Conservation (phyloP, 768 basidiomycete genomes). For the Lentinula edodes region DNA sequence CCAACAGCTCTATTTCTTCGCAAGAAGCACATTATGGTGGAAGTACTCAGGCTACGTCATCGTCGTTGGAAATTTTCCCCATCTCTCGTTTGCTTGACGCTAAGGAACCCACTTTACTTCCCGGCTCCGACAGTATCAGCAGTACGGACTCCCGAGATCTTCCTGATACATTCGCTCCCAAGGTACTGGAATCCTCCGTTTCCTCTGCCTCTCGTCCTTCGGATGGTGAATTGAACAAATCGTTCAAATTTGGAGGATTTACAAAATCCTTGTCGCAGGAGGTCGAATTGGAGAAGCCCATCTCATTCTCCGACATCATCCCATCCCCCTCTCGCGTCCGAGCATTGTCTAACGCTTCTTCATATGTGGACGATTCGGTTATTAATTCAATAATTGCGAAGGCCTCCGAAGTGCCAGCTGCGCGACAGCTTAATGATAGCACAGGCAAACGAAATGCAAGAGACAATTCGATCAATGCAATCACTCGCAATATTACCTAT, state of each 20-base stretch:
- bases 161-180: slow-evolving; percentile 8
- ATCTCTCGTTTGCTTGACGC: slow-evolving; percentile 15
- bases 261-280: slow-evolving; percentile 16
- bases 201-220: slow-evolving; percentile 43
- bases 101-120: slow-evolving; percentile 33
- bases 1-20: background rate
- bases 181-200: slow-evolving; percentile 15
- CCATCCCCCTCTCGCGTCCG: slow-evolving; percentile 53
- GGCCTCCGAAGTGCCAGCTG: slow-evolving; percentile 29
- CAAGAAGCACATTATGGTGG: background rate
- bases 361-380: slow-evolving; percentile 39
- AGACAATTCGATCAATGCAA: slow-evolving; percentile 13
- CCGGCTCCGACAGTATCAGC: slow-evolving; percentile 31
- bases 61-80: background rate
- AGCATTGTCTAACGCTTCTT: slow-evolving; percentile 40
- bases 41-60: slow-evolving; percentile 15
- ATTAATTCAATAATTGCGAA: slow-evolving; percentile 52
- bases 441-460: slow-evolving; percentile 29
- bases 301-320: slow-evolving; percentile 74
- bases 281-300: slow-evolving; percentile 20
- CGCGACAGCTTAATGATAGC: slow-evolving; percentile 34
- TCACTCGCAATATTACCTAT: slow-evolving; percentile 18
- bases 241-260: slow-evolving; percentile 72
- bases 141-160: slow-evolving; percentile 24
- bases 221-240: slow-evolving; percentile 60